Conservation (phyloP, 139 green algal genomes). For the Chlamydomonas incerta region DNA sequence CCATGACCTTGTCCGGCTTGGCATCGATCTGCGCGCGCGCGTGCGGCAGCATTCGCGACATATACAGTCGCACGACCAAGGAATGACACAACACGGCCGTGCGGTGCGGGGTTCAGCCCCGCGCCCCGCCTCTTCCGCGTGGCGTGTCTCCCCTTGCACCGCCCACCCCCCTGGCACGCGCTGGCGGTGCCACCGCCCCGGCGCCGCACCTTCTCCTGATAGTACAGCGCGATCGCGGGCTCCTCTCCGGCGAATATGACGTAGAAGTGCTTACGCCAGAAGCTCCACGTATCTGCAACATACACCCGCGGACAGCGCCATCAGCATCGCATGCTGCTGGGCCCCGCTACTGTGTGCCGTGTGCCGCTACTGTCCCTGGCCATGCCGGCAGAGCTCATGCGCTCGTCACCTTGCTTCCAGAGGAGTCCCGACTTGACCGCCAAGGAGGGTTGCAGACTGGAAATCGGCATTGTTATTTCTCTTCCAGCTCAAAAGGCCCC, state of each 20-base stretch:
- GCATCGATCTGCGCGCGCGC: not conserved
- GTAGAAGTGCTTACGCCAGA: constrained; percentile 33
- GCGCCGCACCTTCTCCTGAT: constrained; percentile 8
- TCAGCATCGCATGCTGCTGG: too few relatives aligned
- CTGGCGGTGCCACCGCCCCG: too few relatives aligned
- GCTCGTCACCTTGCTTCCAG: constrained; percentile 26
- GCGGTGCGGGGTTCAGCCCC: too few relatives aligned
- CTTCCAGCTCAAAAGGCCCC: too few relatives aligned
- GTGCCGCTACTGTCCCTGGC: too few relatives aligned
- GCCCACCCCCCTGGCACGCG: too few relatives aligned
- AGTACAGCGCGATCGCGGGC: constrained; percentile 15
- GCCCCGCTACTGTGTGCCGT: too few relatives aligned
- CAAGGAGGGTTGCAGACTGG: not conserved
- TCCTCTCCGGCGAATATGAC: constrained; percentile 28
- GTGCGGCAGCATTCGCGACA: not conserved
- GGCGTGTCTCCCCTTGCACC: not conserved
- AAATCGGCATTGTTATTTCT: too few relatives aligned
- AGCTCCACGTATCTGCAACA: constrained; percentile 10
- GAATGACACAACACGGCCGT: too few relatives aligned
- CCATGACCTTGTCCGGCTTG: constrained; percentile 6
- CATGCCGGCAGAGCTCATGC: too few relatives aligned
- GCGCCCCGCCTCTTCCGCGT: too few relatives aligned
- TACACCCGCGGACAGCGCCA: not conserved
- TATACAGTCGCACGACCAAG: too few relatives aligned
- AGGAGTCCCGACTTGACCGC: constrained; percentile 7